Conservation (phyloP, 305 asterid genomes). For the Euphrasia arctica region DNA sequence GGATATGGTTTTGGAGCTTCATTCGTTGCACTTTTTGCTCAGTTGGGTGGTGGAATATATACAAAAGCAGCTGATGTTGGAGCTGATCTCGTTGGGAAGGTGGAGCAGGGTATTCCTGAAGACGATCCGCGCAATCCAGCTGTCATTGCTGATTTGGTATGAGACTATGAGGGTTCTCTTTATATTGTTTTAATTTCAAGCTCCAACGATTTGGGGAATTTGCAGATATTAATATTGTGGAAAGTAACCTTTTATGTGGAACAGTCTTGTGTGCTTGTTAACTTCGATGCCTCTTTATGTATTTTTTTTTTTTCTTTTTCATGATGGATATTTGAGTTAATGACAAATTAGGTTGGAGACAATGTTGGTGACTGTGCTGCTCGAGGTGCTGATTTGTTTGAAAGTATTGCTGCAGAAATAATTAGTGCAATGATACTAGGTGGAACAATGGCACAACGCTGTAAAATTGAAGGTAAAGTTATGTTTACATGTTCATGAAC, state of each 20-base stretch:
- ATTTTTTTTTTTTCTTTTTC: slow-evolving; percentile 5
- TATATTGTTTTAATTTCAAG: slow-evolving; percentile 16
- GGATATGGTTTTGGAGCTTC: slow-evolving; percentile 99
- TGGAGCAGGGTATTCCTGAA: slow-evolving; percentile 99
- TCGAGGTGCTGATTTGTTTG: slow-evolving; percentile 98
- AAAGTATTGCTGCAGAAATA: slow-evolving; percentile 99
- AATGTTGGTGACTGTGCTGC: slow-evolving; percentile 99
- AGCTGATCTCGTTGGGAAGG: slow-evolving; percentile 99
- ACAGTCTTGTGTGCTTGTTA: slow-evolving; percentile 5
- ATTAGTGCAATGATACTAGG: slow-evolving; percentile 99
- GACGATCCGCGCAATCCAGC: slow-evolving; percentile 99
- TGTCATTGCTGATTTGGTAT: slow-evolving; percentile 98
- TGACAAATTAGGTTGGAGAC: slow-evolving; percentile 75
- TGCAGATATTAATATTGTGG: neutral
- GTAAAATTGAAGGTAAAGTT: slow-evolving; percentile 86
- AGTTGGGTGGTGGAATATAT: slow-evolving; percentile 98
- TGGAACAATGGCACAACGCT: slow-evolving; percentile 94
- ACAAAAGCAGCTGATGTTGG: slow-evolving; percentile 99
- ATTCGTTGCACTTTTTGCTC: slow-evolving; percentile 99
- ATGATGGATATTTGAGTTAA: slow-evolving; percentile 23
- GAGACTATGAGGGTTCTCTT: slow-evolving; percentile 25
- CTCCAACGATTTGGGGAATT: slow-evolving; percentile 13
- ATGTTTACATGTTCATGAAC: slow-evolving; percentile 20
- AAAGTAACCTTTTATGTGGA: neutral
- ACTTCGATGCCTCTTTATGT: slow-evolving; percentile 10